A percentile compares a stretch with the other conserved stretches of the same genome.
Evolutionary conservation across 1,284 basidiomycete genomes (phyloP).

Genomic region (Singerocomus inundabilis): DNA sequence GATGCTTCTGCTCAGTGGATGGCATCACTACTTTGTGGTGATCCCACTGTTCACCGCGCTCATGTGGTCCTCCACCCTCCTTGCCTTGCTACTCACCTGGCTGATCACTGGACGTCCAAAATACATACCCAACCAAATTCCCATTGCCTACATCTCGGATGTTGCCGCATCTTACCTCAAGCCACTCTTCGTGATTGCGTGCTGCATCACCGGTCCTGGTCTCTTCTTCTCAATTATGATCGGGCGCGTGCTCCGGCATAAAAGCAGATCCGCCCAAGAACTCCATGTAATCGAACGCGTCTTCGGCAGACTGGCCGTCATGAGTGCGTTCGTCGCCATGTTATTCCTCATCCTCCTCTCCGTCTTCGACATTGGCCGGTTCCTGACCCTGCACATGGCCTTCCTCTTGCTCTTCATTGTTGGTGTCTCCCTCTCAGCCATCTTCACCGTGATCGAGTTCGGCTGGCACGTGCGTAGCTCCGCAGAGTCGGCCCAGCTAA

Average conservation of each 20-base stretch:
- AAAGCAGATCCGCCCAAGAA: conserved; percentile 59
- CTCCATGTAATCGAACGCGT: conserved; percentile 56
- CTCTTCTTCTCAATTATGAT: conserved; percentile 59
- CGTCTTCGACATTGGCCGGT: conserved; percentile 62
- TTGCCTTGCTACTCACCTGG: conserved; percentile 70
- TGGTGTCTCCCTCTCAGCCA: conserved; percentile 63
- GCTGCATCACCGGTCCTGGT: conserved; percentile 55
- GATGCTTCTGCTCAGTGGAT: conserved; percentile 17
- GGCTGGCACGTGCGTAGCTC: conserved; percentile 64
- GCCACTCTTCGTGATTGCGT: conserved; percentile 66
- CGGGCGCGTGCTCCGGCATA: conserved; percentile 62
- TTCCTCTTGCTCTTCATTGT: conserved; percentile 67
- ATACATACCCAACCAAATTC: conserved; percentile 49
- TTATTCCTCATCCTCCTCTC: conserved; percentile 57
- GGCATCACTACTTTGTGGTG: conserved; percentile 60
- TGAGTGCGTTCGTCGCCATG: conserved; percentile 62
- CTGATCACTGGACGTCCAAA: conserved; percentile 46
- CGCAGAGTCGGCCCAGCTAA: conserved; percentile 43
- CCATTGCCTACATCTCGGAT: conserved; percentile 72
- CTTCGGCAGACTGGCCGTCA: conserved; percentile 53
- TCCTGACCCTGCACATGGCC: conserved; percentile 47
- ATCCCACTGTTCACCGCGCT: conserved; percentile 57
- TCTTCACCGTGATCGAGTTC: conserved; percentile 75
- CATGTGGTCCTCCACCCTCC: conserved; percentile 64
- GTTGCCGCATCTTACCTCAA: conserved; percentile 68